Evolutionary conservation across 352 stramenopile genomes (phyloP).

Genomic region (Pythium utonaiense): DNA sequence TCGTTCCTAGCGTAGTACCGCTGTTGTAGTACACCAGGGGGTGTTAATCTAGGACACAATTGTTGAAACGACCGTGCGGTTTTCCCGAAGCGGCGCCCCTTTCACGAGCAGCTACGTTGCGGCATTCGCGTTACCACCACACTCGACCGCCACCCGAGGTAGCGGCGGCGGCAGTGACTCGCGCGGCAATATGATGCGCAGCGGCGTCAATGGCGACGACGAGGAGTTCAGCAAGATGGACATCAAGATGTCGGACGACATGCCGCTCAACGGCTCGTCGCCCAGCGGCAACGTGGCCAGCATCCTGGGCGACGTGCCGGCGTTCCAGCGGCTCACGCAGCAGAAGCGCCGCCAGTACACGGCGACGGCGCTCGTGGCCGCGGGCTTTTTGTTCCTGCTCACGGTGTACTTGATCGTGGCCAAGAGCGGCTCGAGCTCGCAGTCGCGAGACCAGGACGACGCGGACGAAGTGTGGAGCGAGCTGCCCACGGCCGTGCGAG

Average conservation of each 20-base stretch:
- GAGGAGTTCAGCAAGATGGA: conserved; percentile 30
- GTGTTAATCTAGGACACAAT: background rate
- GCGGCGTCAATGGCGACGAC: conserved; percentile 9
- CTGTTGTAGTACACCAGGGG: background rate
- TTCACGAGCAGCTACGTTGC: background rate
- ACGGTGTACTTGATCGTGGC: conserved; percentile 21
- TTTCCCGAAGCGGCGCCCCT: background rate
- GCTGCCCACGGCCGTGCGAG: conserved; percentile 18
- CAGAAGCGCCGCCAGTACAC: conserved; percentile 26
- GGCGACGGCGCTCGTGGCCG: conserved; percentile 6
- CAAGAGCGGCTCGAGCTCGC: conserved; percentile 3
- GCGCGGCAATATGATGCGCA: conserved; percentile 5
- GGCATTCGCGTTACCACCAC: too few species aligned
- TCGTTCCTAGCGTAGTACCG: background rate
- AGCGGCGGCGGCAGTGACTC: too few species aligned
- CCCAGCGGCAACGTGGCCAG: background rate
- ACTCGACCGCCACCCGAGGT: too few species aligned
- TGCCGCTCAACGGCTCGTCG: conserved; percentile 24
- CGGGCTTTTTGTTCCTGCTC: conserved; percentile 23
- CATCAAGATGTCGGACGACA: conserved; percentile 28
- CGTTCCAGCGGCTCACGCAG: conserved; percentile 14
- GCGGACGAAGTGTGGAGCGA: conserved; percentile 17
- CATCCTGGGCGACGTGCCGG: conserved; percentile 24
- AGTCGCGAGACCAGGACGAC: conserved; percentile 1
- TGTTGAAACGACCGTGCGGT: background rate